These are phyloP conservation scores for Antitrichia curtipendula DNA, from an alignment of 225 moss, liverwort and hornwort genomes.

Conservation along the genomic window DNA sequence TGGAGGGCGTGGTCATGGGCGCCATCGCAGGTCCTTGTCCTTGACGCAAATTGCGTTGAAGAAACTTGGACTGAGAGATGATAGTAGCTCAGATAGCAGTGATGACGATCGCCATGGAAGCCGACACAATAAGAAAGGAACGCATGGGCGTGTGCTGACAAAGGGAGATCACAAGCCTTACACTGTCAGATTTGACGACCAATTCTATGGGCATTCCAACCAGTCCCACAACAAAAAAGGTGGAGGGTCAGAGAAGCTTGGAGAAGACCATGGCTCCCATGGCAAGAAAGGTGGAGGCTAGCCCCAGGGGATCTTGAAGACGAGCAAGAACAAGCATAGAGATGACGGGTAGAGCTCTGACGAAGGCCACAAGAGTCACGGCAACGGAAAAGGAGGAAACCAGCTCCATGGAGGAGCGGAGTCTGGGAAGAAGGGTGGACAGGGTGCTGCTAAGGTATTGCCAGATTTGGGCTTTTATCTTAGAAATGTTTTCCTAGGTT, in stretches of 20 bases:
- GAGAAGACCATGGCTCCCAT: slow-evolving; percentile 11
- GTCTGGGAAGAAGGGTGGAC: slow-evolving; percentile 8
- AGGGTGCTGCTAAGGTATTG: background rate
- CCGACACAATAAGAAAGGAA: background rate
- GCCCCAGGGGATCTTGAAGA: slow-evolving; percentile 17
- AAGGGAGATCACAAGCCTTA: slow-evolving; percentile 8
- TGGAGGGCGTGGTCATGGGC: background rate
- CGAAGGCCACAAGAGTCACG: slow-evolving; percentile 3
- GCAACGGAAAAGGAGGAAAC: background rate
- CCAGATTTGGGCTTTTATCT: background rate
- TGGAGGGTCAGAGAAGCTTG: background rate
- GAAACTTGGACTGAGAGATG: slow-evolving; percentile 9
- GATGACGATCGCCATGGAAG: slow-evolving; percentile 6
- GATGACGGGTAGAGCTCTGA: slow-evolving; percentile 13
- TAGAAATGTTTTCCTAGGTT: background rate
- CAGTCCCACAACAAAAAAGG: background rate
- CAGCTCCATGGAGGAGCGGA: slow-evolving; percentile 10
- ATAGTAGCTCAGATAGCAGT: slow-evolving; percentile 19
- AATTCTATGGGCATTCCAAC: background rate
- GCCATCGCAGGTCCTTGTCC: slow-evolving; percentile 10
- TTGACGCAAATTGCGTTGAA: slow-evolving; percentile 15
- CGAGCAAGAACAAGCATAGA: slow-evolving; percentile 3
- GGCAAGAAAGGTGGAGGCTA: slow-evolving; percentile 20
- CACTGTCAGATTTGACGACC: slow-evolving; percentile 21
- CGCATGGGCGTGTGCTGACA: background rate